Conservation (phyloP, 192 early-diverging fungal species). For the Chytriomyces hyalinus region DNA sequence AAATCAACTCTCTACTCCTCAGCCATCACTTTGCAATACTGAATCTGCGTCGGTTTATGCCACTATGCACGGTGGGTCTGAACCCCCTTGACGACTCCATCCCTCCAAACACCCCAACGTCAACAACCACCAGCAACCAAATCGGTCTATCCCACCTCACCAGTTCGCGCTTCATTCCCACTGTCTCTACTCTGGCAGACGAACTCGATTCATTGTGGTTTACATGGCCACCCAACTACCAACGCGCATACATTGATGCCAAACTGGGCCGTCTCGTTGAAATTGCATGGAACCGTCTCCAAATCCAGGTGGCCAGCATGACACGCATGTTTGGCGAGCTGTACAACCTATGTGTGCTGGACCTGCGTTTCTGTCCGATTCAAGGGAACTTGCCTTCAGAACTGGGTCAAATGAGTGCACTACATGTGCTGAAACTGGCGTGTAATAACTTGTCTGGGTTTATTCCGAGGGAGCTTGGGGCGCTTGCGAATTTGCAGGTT, state of each 20-base stretch:
- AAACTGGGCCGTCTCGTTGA: background rate
- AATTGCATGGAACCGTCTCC: background rate
- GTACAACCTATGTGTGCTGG: background rate
- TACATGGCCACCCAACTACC: constrained; percentile 12
- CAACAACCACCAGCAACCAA: too few relatives aligned
- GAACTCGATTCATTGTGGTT: constrained; percentile 9
- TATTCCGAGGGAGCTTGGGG: background rate
- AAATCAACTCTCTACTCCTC: background rate
- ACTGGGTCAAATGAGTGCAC: background rate
- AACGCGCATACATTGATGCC: background rate
- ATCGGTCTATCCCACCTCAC: too few relatives aligned
- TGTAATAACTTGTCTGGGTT: background rate
- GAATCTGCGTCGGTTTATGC: background rate
- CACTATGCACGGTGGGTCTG: background rate
- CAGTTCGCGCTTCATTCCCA: background rate
- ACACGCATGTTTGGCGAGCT: background rate
- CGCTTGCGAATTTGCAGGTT: background rate
- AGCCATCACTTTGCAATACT: background rate
- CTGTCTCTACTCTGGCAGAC: background rate
- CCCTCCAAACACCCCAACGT: too few relatives aligned
- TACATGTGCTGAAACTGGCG: background rate
- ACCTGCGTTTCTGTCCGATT: background rate
- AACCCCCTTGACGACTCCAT: too few relatives aligned
- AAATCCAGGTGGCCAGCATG: background rate
- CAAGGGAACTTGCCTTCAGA: background rate